Evolutionary conservation across 176 grass and related monocot genomes (phyloP), one percentile per base, ranked within the genome.

Genomic region (Echinochloa phyllopogon): DNA sequence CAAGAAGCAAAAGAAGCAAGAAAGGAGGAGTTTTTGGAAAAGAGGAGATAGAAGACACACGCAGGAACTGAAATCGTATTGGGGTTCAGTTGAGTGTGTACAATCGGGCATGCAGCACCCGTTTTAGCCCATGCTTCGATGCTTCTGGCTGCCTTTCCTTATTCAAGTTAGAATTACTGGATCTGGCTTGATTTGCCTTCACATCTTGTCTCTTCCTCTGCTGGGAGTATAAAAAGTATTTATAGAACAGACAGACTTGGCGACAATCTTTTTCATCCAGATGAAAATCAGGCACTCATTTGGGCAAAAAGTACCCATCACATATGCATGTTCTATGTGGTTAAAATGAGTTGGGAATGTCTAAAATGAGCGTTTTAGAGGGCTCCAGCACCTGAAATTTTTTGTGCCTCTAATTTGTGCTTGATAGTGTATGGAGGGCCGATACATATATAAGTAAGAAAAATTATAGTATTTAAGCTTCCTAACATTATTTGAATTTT

Each of bases 121-220:
- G 72, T 79, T 90, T 61, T 84, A 79, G 75, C 89, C 84, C 80
- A 83, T 90, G 80, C 84, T 52, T 66, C 68, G 6, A 83, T 90
- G 84, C 51, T 90, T 66, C 75, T 55, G 29, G 43, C 37, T 62
- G 36, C 37, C 66, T 68, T 83, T 51, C 60, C 67, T 84, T 79
- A 37, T 75, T 90, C 65, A 59, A 61, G 58, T 66, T 87, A 61
- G 68, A 83, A 74, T 79, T 87, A 43, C 50, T 84, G 51, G 68
- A 69, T 87, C 82, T 79, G 56, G 48, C 53, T 83, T 51, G n/a
- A 67, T 83, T 83, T 90, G 50, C 55, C 42, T 83, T 84, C 60
- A 52, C 80, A 80, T 74, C 75, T 79, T 83, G 68, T 84, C 61
- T 60, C 42, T 75, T 81, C 73, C 12, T 29, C 62, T 43, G 21